Percentiles rank a stretch among this genome's conserved stretches.
phyloP scores from a whole-genome alignment of 1,284 basidiomycete genomes.

The Sanguinoderma infundibulare region DNA sequence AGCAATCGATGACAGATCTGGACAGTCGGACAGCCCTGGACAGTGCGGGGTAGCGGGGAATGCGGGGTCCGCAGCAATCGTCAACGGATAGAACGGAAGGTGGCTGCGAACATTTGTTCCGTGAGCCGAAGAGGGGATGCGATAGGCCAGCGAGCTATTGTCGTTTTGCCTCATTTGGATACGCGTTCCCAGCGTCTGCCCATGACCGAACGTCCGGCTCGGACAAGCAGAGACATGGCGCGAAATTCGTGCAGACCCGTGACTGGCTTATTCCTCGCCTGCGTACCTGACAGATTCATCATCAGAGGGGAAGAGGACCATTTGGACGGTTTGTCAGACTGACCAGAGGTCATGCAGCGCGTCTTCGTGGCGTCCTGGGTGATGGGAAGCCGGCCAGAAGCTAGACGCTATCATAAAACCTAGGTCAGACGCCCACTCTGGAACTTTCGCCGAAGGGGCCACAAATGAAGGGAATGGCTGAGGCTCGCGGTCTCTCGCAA shows the following conservation, averaged over 20 bases:
- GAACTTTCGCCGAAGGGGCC: background rate
- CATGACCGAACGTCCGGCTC: conserved; percentile 14
- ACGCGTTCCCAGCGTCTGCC: conserved; percentile 11
- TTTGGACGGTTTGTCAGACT: conserved; percentile 1
- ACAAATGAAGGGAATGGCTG: background rate
- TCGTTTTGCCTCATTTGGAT: conserved; percentile 8
- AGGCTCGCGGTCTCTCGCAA: background rate
- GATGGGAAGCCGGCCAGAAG: background rate
- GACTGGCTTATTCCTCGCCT: conserved; percentile 5
- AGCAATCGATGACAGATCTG: background rate
- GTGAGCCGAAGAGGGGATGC: background rate
- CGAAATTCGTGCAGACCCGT: conserved; percentile 11
- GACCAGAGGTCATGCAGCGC: conserved; percentile 1
- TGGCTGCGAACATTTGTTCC: background rate
- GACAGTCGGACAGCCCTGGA: conserved; percentile 4
- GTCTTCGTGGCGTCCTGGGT: background rate
- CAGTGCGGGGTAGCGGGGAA: conserved; percentile 16
- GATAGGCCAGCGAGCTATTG: conserved; percentile 8
- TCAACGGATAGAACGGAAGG: background rate
- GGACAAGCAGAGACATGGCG: conserved; percentile 2
- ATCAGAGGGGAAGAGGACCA: background rate
- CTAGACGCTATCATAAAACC: background rate
- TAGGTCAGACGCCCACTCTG: background rate
- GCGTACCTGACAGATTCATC: conserved; percentile 1
- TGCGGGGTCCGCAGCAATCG: conserved; percentile 1